Base-by-base conservation (phyloP, 495 filamentous ascomycete species). In the Annulohypoxylon stygium region DNA sequence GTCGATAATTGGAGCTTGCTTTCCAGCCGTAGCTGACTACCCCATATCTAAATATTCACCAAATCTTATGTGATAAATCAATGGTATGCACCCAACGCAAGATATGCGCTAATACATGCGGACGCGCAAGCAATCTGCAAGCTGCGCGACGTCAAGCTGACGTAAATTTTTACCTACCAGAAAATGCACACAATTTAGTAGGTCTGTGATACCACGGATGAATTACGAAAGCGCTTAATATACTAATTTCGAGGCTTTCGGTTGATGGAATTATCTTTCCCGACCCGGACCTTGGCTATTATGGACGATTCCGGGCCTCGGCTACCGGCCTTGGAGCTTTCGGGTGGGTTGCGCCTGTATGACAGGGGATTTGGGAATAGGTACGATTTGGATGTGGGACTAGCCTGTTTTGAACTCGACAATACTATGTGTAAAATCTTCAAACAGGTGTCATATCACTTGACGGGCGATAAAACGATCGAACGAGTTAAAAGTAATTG, bases 301-400 rank as follows among this genome's bases (percentile, higher is more conserved):
- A 11, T 61, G 55, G 58, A 39, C 53, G 39, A 70, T 70, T 43
- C 71, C 71, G 71, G 62, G 62, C 68, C 68, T 70, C 66, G 71
- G 71, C 45, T 74, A 74, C 47, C 37, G 34, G n/a, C 50, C 41
- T 61, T 65, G 54, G 54, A 64, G 33, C 43, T 9, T 12, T 65
- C 59, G 55, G 66, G 47, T 55, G 16, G 26, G 36, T 26, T 51
- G 48, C 37, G 54, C 68, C 43, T 39, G 37, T 3, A 50, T 57
- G 39, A 53, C 58, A 45, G 51, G 30, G 23, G 50, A 25, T 10
- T 23, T 34, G 45, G 23, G 53, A 16, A 54, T 45, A 34, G 8
- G 6, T 34, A 50, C 69, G 57, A 26, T 26, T 20, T 30, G 26
- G 23, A 14, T 1, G n/a, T 45, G n/a, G 41, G 14, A 45, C 41